Evolutionary conservation across 805 yeast genomes (phyloP).

Genomic region (Limtongia smithiae): DNA sequence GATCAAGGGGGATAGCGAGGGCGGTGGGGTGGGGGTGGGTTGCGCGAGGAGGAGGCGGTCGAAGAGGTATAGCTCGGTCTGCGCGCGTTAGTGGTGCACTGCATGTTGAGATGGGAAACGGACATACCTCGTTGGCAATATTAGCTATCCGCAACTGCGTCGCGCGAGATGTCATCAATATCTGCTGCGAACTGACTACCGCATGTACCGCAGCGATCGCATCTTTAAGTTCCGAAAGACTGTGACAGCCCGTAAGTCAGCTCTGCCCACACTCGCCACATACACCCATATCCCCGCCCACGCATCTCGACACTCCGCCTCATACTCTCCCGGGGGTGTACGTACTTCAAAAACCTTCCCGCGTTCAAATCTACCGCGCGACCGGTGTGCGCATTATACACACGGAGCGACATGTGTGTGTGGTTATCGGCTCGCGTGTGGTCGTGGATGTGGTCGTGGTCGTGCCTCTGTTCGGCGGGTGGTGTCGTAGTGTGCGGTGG

Average conservation of each 20-base stretch:
- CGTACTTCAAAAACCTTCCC: constrained; percentile 17
- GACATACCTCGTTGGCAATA: constrained; percentile 19
- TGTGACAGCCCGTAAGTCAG: background rate
- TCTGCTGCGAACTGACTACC: constrained; percentile 19
- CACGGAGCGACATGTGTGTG: constrained; percentile 13
- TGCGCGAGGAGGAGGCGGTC: constrained; percentile 23
- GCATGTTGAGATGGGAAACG: no score
- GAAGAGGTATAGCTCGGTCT: constrained; percentile 25
- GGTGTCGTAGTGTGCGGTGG: no score
- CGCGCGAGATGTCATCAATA: constrained; percentile 27
- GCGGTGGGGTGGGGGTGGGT: constrained; percentile 23
- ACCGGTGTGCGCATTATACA: constrained; percentile 28
- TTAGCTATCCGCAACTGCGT: constrained; percentile 25
- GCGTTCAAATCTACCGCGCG: constrained; percentile 13
- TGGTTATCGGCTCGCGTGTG: background rate
- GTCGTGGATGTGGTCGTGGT: no score
- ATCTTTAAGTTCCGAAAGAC: constrained; percentile 21
- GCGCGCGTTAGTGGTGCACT: no score
- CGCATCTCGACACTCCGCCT: no score
- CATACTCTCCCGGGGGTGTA: background rate
- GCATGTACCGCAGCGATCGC: constrained; percentile 18
- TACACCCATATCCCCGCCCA: no score
- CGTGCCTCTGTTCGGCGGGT: no score
- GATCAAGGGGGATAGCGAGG: constrained; percentile 20
- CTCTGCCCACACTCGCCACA: no score